Conservation (phyloP, 257 asterid genomes). For the Solanum dulcamara region DNA sequence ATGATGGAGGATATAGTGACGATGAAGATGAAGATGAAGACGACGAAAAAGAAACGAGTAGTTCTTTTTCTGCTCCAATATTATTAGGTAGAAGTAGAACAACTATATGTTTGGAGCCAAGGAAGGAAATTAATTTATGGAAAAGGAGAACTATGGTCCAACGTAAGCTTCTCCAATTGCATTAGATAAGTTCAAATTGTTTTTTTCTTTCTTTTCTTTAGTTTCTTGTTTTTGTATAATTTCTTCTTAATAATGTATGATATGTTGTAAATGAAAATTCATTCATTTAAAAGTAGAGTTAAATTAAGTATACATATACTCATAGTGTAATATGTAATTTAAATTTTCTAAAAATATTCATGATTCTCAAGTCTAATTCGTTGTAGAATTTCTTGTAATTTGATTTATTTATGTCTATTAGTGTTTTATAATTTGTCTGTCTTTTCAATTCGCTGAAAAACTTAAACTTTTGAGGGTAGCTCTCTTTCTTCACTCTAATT, state of each 20-base stretch:
- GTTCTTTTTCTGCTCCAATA: conserved; percentile 47
- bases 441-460: not conserved
- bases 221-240: not conserved
- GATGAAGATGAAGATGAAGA: conserved; percentile 18
- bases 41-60: not conserved
- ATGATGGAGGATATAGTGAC: conserved; percentile 14
- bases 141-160: conserved; percentile 69
- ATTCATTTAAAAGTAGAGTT: not conserved
- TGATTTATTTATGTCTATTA: not conserved
- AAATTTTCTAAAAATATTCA: too few relatives aligned
- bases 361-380: too few relatives aligned
- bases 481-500: not conserved
- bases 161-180: conserved; percentile 50
- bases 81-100: conserved; percentile 5
- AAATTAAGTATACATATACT: not conserved
- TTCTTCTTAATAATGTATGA: not conserved
- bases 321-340: too few relatives aligned
- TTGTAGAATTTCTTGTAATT: accelerated
- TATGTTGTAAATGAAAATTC: not conserved
- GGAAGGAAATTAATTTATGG: conserved; percentile 82
- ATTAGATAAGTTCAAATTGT: not conserved
- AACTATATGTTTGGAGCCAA: conserved; percentile 40
- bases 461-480: not conserved
- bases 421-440: not conserved
- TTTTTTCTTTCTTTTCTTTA: not conserved